Evolutionary conservation across 305 asterid genomes (phyloP), one percentile per base, ranked within the genome.

Genomic region (Ilex paraguariensis): DNA sequence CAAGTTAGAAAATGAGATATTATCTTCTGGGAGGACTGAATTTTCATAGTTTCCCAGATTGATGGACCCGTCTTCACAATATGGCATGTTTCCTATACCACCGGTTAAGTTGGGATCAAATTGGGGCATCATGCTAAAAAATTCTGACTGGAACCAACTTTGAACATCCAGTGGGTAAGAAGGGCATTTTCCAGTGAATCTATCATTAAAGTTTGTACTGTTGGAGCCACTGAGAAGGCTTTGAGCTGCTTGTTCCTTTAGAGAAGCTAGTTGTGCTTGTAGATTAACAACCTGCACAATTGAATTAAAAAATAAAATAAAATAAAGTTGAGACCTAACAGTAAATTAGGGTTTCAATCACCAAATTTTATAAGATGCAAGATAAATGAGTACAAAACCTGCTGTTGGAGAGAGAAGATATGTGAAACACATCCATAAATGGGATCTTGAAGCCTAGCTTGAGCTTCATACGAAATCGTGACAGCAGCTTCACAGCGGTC

Each of bases 391-490:
- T 36, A 46, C 39, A 57, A 5, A 55, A 84, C 98, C 98, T 92
- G 96, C 32, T 92, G 98, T 55, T 92, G 98, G 67, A 92, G 98
- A 71, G 98, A 87, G 52, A 92, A 90, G 60, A 92, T 92, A 56
- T 92, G 98, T 1, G 98, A 87, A 49, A 92, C 97, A 63, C 98
- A 92, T 53, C 98, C 98, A 80, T 92, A 92, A 57, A 90, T 81
- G 59, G 98, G 98, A 67, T 92, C 98, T 62, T 87, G 97, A 59
- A 92, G 82, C 82, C 98, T 79, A 13, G 98, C 97, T 44, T 92
- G 98, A 66, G 98, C 98, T 77, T 92, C 98, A 61, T 90, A 92
- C 3, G 97, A 77, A 58, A 92, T 92, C 1, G 97, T 92, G 33
- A 86, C 94, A 0, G 97, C 96, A 0, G 98, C 98, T 66, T 92